Conservation (phyloP, 306 rosid species). For the Glycine tomentella region DNA sequence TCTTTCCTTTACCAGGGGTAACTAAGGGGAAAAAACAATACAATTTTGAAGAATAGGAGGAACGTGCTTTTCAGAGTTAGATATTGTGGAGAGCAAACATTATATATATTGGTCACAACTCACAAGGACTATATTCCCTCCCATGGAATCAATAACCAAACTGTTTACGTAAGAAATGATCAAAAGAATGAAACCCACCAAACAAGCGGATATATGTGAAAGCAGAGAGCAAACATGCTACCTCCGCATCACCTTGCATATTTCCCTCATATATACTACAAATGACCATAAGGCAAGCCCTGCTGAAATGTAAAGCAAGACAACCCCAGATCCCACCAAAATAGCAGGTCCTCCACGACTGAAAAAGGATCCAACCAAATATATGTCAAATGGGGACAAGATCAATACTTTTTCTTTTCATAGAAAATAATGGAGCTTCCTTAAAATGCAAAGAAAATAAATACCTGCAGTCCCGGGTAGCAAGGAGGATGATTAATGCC, state of each 20-base stretch:
- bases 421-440: conserved; percentile 19
- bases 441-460: conserved; percentile 21
- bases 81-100: conserved; percentile 28
- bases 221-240: conserved; percentile 51
- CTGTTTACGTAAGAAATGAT: conserved; percentile 36
- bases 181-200: conserved; percentile 34
- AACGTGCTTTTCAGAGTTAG: conserved; percentile 32
- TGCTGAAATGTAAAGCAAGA: conserved; percentile 85
- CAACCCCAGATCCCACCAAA: conserved; percentile 70
- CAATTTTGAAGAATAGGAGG: conserved; percentile 35
- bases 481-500: conserved; percentile 81
- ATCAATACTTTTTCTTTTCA: conserved; percentile 13
- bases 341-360: conserved; percentile 78
- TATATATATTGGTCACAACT: conserved; percentile 31
- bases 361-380: conserved; percentile 44
- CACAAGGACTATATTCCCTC: conserved; percentile 43
- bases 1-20: conserved; percentile 24
- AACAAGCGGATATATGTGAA: conserved; percentile 33
- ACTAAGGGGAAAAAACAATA: conserved; percentile 5
- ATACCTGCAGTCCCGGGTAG: conserved; percentile 90
- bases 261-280: conserved; percentile 77
- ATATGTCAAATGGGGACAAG: conserved; percentile 14
- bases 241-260: conserved; percentile 72
- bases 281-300: conserved; percentile 94
- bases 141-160: conserved; percentile 41